These are phyloP conservation scores for Verticillium isaacii DNA, from an alignment of 2,329 filamentous ascomycete genomes.

Conservation along the genomic window DNA sequence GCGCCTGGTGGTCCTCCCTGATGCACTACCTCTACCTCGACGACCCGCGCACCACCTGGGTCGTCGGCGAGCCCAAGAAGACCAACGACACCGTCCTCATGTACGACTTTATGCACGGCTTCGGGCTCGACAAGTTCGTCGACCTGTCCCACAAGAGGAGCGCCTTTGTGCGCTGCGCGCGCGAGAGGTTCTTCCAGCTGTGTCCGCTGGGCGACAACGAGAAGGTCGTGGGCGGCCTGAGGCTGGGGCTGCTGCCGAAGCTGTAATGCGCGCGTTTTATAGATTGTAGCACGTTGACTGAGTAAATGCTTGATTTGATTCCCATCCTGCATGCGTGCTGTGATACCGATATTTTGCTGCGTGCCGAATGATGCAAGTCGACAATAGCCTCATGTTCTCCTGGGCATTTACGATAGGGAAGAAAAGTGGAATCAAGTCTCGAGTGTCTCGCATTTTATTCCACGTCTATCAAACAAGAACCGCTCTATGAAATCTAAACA, in stretches of 20 bases:
- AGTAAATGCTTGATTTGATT: not conserved
- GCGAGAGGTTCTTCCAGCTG: slow-evolving; percentile 67
- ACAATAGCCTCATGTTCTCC: too few species aligned
- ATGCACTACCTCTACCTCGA: slow-evolving; percentile 62
- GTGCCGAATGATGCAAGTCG: too few species aligned
- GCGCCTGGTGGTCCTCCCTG: slow-evolving; percentile 56
- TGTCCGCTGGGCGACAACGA: slow-evolving; percentile 54
- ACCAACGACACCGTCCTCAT: slow-evolving; percentile 66
- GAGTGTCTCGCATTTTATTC: not conserved
- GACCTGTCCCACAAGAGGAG: slow-evolving; percentile 70
- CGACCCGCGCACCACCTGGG: slow-evolving; percentile 50
- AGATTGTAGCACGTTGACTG: not conserved
- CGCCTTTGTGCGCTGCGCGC: slow-evolving; percentile 58
- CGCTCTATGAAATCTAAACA: not conserved
- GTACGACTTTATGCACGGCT: slow-evolving; percentile 71
- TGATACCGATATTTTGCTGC: too few species aligned
- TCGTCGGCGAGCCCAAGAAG: slow-evolving; percentile 68
- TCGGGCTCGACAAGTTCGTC: slow-evolving; percentile 67
- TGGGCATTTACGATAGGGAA: too few species aligned
- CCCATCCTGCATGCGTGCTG: too few species aligned
- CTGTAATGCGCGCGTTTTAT: slow-evolving; percentile 26
- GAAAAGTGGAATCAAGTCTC: too few species aligned
- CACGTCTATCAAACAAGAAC: not conserved
- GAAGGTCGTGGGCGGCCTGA: slow-evolving; percentile 49
- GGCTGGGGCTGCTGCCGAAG: slow-evolving; percentile 49